Base-by-base conservation (phyloP, 257 asterid genomes). In the Jaltomata sinuosa region DNA sequence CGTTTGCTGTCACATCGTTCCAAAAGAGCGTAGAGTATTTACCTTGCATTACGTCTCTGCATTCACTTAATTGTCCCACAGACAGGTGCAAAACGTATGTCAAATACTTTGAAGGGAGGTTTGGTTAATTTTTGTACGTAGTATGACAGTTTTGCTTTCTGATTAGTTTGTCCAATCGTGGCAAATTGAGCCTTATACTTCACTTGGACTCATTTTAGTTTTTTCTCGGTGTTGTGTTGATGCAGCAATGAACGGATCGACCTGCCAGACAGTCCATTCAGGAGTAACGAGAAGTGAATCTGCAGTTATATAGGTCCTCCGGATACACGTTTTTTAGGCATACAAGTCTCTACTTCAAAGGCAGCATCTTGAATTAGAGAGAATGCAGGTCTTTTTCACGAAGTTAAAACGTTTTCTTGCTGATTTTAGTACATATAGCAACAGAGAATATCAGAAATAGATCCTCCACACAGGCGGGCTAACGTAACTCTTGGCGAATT, bases 211-310 rank as follows among this genome's bases (percentile, higher is more conserved):
- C 19, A 3, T 62, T 27, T 8, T 85, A 67, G 25, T 27, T 45
- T 10, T 19, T 21, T 34, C 84, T 16, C 8, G 0, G 25, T 54
- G 19, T 34, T 50, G 72, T 29, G 1, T 59, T 78, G 10, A 50
- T 84, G 87, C 94, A 92, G 97, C 84, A 82, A 55, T 72, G 93
- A 88, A 88, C 91, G 89, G 86, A 85, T 80, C 34, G 86, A 87
- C 87, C 99, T 94, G 65, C 98, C 99, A 0, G 97, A 94, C 53
- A 92, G 91, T 87, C 97, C 95, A 8, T 94, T 95, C 91, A 54
- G 90, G 86, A 4, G 90, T 89, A 47, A 88, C 90, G 25, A 87
- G 89, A 88, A 85, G 93, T 88, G 81, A 88, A 84, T 80, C 97
- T 0, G 92, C 94, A 14, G 95, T 89, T 61, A 90, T 89, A 79